A percentile compares a stretch with the other conserved stretches of the same genome.
These are phyloP conservation scores for Juglanconis oblonga DNA, from an alignment of 2,329 filamentous ascomycete genomes.

Conservation along the genomic window DNA sequence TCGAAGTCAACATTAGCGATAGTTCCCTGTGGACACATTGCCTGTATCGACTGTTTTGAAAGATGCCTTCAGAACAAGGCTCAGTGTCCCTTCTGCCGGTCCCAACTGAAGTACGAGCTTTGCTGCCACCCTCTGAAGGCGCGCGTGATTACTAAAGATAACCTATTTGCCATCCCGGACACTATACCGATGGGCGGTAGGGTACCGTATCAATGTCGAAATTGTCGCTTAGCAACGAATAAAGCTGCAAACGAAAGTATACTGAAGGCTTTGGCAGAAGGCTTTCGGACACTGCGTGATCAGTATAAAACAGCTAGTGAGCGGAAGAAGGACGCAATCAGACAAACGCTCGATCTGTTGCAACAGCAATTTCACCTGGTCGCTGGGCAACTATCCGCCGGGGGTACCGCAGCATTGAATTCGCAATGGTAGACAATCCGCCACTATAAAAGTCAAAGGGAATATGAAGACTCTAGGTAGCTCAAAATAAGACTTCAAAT, in stretches of 20 bases:
- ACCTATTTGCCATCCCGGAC: constrained; percentile 1
- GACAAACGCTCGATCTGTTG: background rate
- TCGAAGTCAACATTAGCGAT: background rate
- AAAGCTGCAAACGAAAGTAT: background rate
- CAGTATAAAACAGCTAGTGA: constrained; percentile 1
- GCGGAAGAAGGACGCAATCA: background rate
- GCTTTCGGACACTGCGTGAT: background rate
- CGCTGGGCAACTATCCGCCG: background rate
- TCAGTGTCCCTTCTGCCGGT: constrained; percentile 12
- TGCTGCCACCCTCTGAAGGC: constrained; percentile 7
- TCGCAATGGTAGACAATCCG: background rate
- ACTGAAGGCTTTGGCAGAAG: background rate
- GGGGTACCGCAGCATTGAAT: background rate
- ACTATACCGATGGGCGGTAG: constrained; percentile 6
- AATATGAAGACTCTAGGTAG: background rate
- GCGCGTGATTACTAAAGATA: background rate
- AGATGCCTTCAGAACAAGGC: background rate
- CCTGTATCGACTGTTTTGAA: background rate
- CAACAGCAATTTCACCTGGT: constrained; percentile 1
- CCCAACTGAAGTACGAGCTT: constrained; percentile 2
- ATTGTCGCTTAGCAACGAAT: constrained; percentile 6
- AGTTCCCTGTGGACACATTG: constrained; percentile 13
- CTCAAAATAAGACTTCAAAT: too few relatives aligned
- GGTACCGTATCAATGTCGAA: background rate
- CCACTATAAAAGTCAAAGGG: background rate